Evolutionary conservation across 495 filamentous ascomycete genomes (phyloP).

Genomic region (Penicillium verhagenii): DNA sequence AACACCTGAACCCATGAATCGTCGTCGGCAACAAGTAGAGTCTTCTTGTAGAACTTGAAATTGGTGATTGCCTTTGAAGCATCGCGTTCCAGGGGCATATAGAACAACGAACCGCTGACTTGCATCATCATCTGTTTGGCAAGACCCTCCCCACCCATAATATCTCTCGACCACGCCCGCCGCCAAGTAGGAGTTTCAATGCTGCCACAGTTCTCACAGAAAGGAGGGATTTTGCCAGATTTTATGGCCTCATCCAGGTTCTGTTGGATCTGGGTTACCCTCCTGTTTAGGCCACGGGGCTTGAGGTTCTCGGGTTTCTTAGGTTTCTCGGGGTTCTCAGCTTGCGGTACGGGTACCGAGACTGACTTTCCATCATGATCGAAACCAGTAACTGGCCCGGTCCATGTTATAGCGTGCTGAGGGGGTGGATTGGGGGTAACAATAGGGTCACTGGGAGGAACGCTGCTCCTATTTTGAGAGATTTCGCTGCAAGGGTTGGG

Average conservation of each 20-base stretch:
- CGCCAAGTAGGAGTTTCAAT: conserved; percentile 96
- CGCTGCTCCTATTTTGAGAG: conserved; percentile 36
- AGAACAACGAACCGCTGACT: conserved; percentile 57
- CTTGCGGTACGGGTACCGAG: not conserved
- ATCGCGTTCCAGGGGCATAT: conserved; percentile 64
- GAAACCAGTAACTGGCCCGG: conserved; percentile 43
- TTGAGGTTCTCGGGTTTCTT: conserved; percentile 26
- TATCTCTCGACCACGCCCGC: conserved; percentile 74
- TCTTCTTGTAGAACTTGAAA: conserved; percentile 77
- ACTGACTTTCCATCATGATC: conserved; percentile 23
- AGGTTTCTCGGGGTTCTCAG: conserved; percentile 27
- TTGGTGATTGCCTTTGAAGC: conserved; percentile 54
- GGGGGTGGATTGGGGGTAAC: conserved; percentile 40
- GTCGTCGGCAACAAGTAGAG: conserved; percentile 61
- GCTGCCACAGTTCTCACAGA: conserved; percentile 87
- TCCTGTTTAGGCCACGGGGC: conserved; percentile 35
- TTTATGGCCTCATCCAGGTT: conserved; percentile 63
- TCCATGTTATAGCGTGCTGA: conserved; percentile 47
- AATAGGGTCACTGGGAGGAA: conserved; percentile 58
- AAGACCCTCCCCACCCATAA: conserved; percentile 58
- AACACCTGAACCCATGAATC: conserved; percentile 65
- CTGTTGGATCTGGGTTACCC: conserved; percentile 42
- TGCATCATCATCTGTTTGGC: conserved; percentile 67
- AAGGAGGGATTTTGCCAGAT: conserved; percentile 75
- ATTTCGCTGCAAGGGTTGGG: conserved; percentile 39